Conservation (phyloP, 2,329 filamentous ascomycete species). For the Ramichloridium luteum region DNA sequence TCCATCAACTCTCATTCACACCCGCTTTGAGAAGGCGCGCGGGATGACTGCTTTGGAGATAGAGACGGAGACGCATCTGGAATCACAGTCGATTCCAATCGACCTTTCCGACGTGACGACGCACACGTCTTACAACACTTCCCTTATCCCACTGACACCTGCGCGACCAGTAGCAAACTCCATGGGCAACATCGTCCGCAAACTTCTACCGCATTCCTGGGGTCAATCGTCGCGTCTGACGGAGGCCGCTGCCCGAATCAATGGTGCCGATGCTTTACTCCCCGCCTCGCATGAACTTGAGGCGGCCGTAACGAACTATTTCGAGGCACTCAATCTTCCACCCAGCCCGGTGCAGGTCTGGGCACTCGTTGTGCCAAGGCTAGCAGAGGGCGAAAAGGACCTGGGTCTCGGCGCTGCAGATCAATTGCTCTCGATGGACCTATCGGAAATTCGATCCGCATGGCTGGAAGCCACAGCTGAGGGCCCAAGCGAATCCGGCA, state of each 20-base stretch:
- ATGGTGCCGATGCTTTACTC: constrained; percentile 15
- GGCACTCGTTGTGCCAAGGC: constrained; percentile 52
- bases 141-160: constrained; percentile 44
- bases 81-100: constrained; percentile 15
- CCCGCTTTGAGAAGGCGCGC: constrained; percentile 9
- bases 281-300: constrained; percentile 66
- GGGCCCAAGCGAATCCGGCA: constrained; percentile 9
- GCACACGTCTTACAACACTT: constrained; percentile 8
- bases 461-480: constrained; percentile 8
- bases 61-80: constrained; percentile 11
- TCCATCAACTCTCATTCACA: constrained; percentile 42
- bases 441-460: not conserved
- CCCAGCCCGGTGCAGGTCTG: constrained; percentile 51
- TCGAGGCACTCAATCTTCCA: constrained; percentile 31
- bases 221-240: not conserved
- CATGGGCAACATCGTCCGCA: constrained; percentile 68
- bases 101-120: not conserved
- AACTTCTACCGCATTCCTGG: constrained; percentile 23
- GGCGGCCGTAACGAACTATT: constrained; percentile 46
- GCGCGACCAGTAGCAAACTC: constrained; percentile 51
- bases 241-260: not conserved
- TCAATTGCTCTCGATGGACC: constrained; percentile 2
- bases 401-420: not conserved
- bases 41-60: constrained; percentile 15
- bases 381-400: not conserved